phyloP scores from a whole-genome alignment of 2,329 filamentous ascomycete genomes.

The Diaporthe eres region DNA sequence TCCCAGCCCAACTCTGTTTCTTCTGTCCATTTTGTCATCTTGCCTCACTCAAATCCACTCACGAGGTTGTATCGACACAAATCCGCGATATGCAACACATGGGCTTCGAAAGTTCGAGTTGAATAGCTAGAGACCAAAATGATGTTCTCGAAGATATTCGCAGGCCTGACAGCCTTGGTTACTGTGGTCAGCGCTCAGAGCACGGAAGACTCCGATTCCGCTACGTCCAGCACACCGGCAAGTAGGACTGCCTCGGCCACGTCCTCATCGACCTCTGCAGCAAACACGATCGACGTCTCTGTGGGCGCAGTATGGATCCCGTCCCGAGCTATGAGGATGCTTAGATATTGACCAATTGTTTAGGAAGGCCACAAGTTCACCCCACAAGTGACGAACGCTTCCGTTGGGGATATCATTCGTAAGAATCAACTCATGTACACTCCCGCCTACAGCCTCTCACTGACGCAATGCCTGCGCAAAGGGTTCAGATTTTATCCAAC shows the following conservation, averaged over 20 bases:
- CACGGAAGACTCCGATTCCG: neutral
- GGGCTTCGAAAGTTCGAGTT: neutral
- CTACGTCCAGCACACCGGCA: constrained; percentile 22
- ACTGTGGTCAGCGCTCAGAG: constrained; percentile 36
- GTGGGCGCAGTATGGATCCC: constrained; percentile 49
- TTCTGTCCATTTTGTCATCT: constrained; percentile 28
- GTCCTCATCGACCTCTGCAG: constrained; percentile 41
- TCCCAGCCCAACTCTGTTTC: neutral
- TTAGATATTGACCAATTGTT: constrained; percentile 12
- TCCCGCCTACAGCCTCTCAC: constrained; percentile 26
- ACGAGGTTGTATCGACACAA: constrained; percentile 8
- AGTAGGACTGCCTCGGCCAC: constrained; percentile 38
- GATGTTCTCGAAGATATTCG: constrained; percentile 41
- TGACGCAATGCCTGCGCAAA: constrained; percentile 41
- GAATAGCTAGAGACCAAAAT: constrained; percentile 27
- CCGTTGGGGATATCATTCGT: constrained; percentile 65
- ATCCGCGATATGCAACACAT: neutral
- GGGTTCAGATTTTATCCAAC: constrained; percentile 74
- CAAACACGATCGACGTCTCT: constrained; percentile 47
- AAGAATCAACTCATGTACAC: constrained; percentile 36
- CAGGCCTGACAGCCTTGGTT: constrained; percentile 36
- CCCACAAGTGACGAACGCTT: constrained; percentile 52
- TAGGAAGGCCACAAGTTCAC: constrained; percentile 53
- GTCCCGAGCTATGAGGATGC: constrained; percentile 42
- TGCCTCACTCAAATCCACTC: neutral